These are phyloP conservation scores for Vitis rupestris DNA, from an alignment of 164 flowering plant species.

Conservation along the genomic window DNA sequence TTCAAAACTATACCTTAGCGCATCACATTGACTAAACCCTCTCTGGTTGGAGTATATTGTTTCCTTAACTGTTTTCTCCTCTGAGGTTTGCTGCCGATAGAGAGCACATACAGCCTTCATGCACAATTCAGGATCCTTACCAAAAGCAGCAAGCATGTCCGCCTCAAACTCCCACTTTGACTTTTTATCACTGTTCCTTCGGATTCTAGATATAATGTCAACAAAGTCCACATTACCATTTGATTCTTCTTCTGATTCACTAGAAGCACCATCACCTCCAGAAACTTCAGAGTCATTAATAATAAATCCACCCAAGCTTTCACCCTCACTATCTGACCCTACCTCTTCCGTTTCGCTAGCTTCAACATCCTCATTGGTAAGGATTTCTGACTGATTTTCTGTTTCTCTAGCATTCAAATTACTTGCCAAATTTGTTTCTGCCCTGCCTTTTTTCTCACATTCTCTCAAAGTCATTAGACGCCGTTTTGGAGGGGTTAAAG, in stretches of 20 bases:
- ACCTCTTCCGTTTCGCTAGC: slow-evolving; percentile 31
- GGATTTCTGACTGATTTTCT: slow-evolving; percentile 8
- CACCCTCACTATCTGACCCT: slow-evolving; percentile 42
- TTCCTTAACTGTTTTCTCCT: slow-evolving; percentile 34
- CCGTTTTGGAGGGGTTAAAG: slow-evolving; percentile 24
- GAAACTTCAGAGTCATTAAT: slow-evolving; percentile 37
- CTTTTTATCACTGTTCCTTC: slow-evolving; percentile 35
- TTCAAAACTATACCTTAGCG: slow-evolving; percentile 40
- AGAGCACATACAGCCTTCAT: slow-evolving; percentile 85
- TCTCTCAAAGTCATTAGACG: slow-evolving; percentile 28
- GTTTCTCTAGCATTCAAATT: background rate
- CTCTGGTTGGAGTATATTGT: slow-evolving; percentile 30
- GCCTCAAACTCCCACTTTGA: slow-evolving; percentile 56
- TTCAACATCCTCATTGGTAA: slow-evolving; percentile 14
- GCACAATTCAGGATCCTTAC: slow-evolving; percentile 59
- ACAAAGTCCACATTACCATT: slow-evolving; percentile 19
- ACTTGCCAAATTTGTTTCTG: background rate
- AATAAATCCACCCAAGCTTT: slow-evolving; percentile 50
- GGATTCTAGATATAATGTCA: slow-evolving; percentile 35
- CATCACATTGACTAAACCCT: slow-evolving; percentile 66
- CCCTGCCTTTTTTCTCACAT: slow-evolving; percentile 14
- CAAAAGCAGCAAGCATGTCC: slow-evolving; percentile 75
- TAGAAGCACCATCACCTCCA: slow-evolving; percentile 16
- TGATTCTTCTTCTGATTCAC: slow-evolving; percentile 26
- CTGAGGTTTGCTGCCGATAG: slow-evolving; percentile 60